phyloP scores from a whole-genome alignment of 169 alveolate species.

The Plasmodium vivax region DNA sequence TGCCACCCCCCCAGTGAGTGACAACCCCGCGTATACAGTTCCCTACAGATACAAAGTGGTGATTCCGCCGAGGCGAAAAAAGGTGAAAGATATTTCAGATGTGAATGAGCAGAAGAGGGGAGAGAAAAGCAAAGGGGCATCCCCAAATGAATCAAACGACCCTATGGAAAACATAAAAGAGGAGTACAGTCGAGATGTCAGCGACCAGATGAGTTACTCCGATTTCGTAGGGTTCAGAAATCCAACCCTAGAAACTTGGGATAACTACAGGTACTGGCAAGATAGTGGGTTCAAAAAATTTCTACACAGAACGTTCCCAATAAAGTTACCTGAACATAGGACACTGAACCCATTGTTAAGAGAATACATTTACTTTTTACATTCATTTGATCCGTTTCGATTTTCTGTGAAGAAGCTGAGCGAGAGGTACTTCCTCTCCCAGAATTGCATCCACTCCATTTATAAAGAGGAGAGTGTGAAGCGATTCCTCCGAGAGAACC shows the following conservation, averaged over 20 bases:
- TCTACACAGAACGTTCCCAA: conserved; percentile 87
- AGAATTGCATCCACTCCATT: conserved; percentile 12
- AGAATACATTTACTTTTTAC: conserved; percentile 86
- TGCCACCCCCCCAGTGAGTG: conserved; percentile 1
- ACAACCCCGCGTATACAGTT: conserved; percentile 67
- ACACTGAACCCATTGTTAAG: conserved; percentile 87
- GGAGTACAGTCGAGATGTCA: conserved; percentile 82
- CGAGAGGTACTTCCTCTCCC: conserved; percentile 82
- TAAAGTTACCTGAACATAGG: conserved; percentile 83
- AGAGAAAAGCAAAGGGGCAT: neutral
- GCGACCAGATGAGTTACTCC: conserved; percentile 69
- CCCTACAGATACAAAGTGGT: conserved; percentile 67
- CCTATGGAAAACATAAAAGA: conserved; percentile 38
- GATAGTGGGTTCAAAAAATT: conserved; percentile 89
- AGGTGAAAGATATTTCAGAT: neutral
- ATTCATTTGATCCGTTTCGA: conserved; percentile 87
- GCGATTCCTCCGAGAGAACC: conserved; percentile 40
- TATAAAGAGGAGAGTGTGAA: conserved; percentile 73
- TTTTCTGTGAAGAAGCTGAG: conserved; percentile 84
- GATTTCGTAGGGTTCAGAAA: conserved; percentile 84
- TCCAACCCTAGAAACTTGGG: conserved; percentile 88
- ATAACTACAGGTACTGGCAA: conserved; percentile 87
- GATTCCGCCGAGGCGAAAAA: conserved; percentile 29
- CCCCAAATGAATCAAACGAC: neutral
- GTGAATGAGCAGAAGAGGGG: neutral